Evolutionary conservation across 2,329 filamentous ascomycete species (phyloP).

Genomic region (Talaromyces atroroseus): DNA sequence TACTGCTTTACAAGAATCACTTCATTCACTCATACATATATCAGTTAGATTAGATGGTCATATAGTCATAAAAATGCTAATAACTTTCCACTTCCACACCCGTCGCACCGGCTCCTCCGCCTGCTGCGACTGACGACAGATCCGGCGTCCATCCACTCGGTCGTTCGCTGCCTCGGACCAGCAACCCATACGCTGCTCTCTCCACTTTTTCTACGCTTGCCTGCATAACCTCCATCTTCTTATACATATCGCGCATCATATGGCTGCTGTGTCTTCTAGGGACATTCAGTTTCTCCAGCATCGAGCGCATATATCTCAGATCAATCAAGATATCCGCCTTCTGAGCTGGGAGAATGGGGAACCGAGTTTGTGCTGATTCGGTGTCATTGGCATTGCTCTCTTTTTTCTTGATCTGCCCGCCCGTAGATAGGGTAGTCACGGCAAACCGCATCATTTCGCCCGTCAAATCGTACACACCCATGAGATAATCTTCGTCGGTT

Average conservation of each 20-base stretch:
- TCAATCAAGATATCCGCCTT: conserved; percentile 70
- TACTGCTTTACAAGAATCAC: no score
- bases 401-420: conserved; percentile 45
- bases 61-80: conserved; percentile 19
- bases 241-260: conserved; percentile 59
- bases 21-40: neutral
- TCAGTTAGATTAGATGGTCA: neutral
- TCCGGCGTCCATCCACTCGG: conserved; percentile 92
- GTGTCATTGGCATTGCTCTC: conserved; percentile 20
- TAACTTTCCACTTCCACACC: conserved; percentile 32
- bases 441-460: conserved; percentile 97
- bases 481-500: conserved; percentile 77
- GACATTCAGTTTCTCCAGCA: conserved; percentile 67
- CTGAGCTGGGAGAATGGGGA: conserved; percentile 20
- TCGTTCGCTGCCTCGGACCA: conserved; percentile 79
- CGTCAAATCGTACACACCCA: conserved; percentile 87
- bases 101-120: conserved; percentile 1
- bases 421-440: conserved; percentile 78
- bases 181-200: conserved; percentile 78
- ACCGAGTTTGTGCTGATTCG: no score
- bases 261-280: conserved; percentile 39
- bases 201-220: conserved; percentile 92
- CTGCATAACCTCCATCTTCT: conserved; percentile 82
- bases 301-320: conserved; percentile 69
- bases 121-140: conserved; percentile 39